A percentile compares a stretch with the other conserved stretches of the same genome.
phyloP scores from a whole-genome alignment of 768 basidiomycete genomes.

The Boletus rubescentipes region DNA sequence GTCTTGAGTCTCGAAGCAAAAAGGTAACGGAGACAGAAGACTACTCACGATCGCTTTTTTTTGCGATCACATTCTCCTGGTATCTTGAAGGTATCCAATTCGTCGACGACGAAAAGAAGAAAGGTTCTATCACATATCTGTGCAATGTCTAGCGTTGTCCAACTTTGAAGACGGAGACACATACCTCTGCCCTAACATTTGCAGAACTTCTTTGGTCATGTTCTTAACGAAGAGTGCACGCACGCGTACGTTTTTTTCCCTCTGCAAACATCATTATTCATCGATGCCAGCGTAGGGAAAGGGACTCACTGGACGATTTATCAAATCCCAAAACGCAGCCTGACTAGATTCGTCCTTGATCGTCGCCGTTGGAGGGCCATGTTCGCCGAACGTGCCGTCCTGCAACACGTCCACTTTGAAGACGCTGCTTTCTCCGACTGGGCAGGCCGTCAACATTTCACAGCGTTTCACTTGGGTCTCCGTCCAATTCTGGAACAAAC shows the following conservation, averaged over 20 bases:
- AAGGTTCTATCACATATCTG: conserved; percentile 58
- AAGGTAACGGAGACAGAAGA: conserved; percentile 26
- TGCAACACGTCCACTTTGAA: conserved; percentile 25
- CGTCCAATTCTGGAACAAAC: conserved; percentile 34
- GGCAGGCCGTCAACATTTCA: conserved; percentile 26
- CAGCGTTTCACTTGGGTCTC: conserved; percentile 30
- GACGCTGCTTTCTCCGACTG: conserved; percentile 12
- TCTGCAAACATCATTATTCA: conserved; percentile 12
- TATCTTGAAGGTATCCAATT: conserved; percentile 71
- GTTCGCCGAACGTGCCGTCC: conserved; percentile 10
- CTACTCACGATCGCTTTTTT: conserved; percentile 52
- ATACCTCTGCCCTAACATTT: conserved; percentile 58
- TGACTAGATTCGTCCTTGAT: conserved; percentile 14
- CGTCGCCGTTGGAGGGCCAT: background rate
- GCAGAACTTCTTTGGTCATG: conserved; percentile 48
- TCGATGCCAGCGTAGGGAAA: background rate
- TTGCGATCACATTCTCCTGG: conserved; percentile 44
- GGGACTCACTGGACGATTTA: conserved; percentile 34
- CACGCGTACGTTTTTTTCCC: conserved; percentile 39
- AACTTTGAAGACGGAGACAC: background rate
- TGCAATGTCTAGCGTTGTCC: background rate
- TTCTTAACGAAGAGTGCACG: conserved; percentile 52
- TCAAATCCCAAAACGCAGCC: conserved; percentile 36
- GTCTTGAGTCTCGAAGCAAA: background rate
- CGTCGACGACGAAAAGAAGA: conserved; percentile 62